A percentile compares a stretch with the other conserved stretches of the same genome.
Conservation (phyloP, 2,329 filamentous ascomycete genomes). For the Penicillium sp. region DNA sequence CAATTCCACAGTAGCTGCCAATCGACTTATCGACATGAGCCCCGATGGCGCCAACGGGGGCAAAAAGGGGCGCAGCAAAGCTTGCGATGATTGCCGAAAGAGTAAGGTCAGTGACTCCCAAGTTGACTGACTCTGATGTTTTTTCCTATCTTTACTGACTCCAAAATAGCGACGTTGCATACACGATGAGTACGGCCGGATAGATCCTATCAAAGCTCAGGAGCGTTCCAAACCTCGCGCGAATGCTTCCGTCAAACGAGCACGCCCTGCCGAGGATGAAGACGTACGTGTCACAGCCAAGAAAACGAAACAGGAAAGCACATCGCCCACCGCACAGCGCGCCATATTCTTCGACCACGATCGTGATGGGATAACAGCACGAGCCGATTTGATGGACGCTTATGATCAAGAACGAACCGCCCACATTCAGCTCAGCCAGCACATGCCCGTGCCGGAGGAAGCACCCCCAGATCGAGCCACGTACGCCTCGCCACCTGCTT, state of each 20-base stretch:
- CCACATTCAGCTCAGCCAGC: constrained; percentile 7
- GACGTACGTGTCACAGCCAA: constrained; percentile 25
- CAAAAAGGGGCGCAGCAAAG: constrained; percentile 59
- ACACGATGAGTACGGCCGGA: constrained; percentile 61
- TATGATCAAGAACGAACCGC: constrained; percentile 15
- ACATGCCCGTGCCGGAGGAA: constrained; percentile 17
- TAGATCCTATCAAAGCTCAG: constrained; percentile 61
- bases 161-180: constrained; percentile 58
- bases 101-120: constrained; percentile 54
- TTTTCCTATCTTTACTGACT: constrained; percentile 21
- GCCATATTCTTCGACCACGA: constrained; percentile 22
- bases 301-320: constrained; percentile 37
- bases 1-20: constrained; percentile 26
- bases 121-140: background rate
- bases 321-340: constrained; percentile 26
- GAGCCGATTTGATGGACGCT: constrained; percentile 13
- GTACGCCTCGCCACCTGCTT: constrained; percentile 39
- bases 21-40: constrained; percentile 31
- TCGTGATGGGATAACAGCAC: constrained; percentile 13
- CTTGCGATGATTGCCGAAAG: constrained; percentile 63
- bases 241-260: constrained; percentile 54
- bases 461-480: constrained; percentile 25
- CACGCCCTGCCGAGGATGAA: constrained; percentile 45
- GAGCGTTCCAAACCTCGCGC: constrained; percentile 59
- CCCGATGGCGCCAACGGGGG: constrained; percentile 40